Conservation (phyloP, 495 filamentous ascomycete genomes). For the Neurospora pannonica region DNA sequence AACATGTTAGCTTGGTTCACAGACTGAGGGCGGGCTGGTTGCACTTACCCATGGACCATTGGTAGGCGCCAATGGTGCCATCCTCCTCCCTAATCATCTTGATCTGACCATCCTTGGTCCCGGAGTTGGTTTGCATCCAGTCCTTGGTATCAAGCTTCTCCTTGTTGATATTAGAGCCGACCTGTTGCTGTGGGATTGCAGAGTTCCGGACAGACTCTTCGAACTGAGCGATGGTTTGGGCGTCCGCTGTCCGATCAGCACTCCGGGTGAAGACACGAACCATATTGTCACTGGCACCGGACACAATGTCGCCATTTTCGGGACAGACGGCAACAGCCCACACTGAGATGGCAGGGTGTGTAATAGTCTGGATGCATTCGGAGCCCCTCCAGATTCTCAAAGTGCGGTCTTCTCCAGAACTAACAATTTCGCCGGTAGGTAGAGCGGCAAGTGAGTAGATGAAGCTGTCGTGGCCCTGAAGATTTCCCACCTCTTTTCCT, state of each 20-base stretch:
- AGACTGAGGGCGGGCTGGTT: background rate
- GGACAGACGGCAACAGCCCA: slow-evolving; percentile 79
- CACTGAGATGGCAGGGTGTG: slow-evolving; percentile 93
- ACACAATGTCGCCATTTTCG: slow-evolving; percentile 83
- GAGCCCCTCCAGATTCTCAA: slow-evolving; percentile 75
- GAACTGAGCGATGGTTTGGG: slow-evolving; percentile 51
- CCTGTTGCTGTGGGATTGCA: slow-evolving; percentile 74
- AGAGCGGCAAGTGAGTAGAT: slow-evolving; percentile 78
- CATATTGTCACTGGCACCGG: slow-evolving; percentile 81
- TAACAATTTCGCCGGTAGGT: slow-evolving; percentile 80
- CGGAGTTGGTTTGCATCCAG: slow-evolving; percentile 67
- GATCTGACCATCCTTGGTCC: slow-evolving; percentile 88
- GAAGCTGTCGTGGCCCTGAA: slow-evolving; percentile 88
- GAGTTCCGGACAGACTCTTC: slow-evolving; percentile 73
- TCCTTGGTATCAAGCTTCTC: slow-evolving; percentile 80
- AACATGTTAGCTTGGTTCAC: slow-evolving; percentile 4
- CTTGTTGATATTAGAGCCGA: slow-evolving; percentile 67
- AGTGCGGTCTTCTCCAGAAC: slow-evolving; percentile 88
- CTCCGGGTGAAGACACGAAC: slow-evolving; percentile 77
- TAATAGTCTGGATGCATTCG: slow-evolving; percentile 89
- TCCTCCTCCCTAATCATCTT: slow-evolving; percentile 78
- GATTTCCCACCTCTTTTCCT: slow-evolving; percentile 59
- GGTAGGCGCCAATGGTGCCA: slow-evolving; percentile 70
- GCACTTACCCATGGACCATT: slow-evolving; percentile 54
- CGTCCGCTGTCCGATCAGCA: slow-evolving; percentile 56